These are phyloP conservation scores for Phialophora chinensis DNA, from an alignment of 2,329 filamentous ascomycete genomes.

Conservation along the genomic window DNA sequence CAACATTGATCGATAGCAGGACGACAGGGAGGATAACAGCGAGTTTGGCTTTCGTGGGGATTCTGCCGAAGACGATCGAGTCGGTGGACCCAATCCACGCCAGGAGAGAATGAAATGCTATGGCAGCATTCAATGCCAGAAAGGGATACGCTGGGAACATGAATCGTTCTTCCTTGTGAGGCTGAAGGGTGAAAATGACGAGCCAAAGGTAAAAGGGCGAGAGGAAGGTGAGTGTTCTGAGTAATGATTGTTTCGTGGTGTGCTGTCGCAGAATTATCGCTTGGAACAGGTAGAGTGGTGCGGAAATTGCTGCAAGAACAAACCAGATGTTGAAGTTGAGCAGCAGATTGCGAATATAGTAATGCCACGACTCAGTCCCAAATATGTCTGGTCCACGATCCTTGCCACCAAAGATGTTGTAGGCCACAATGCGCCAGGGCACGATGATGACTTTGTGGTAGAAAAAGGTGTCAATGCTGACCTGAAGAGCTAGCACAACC, in stretches of 20 bases:
- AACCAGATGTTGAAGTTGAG: slow-evolving; percentile 98
- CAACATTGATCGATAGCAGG: slow-evolving; percentile 69
- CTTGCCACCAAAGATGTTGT: slow-evolving; percentile 86
- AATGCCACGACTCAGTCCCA: slow-evolving; percentile 95
- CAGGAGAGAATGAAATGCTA: slow-evolving; percentile 81
- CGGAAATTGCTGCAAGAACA: slow-evolving; percentile 72
- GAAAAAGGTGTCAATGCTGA: slow-evolving; percentile 78
- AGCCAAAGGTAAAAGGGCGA: slow-evolving; percentile 95
- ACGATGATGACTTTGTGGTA: slow-evolving; percentile 80
- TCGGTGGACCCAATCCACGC: slow-evolving; percentile 74
- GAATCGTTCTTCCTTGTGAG: slow-evolving; percentile 97
- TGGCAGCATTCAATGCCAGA: slow-evolving; percentile 83
- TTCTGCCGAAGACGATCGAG: slow-evolving; percentile 71
- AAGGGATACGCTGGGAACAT: slow-evolving; percentile 98
- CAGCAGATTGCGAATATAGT: slow-evolving; percentile 87
- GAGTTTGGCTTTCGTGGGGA: slow-evolving; percentile 78
- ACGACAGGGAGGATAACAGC: slow-evolving; percentile 46
- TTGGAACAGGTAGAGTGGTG: slow-evolving; percentile 78
- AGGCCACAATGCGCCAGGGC: slow-evolving; percentile 90
- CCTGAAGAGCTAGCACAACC: slow-evolving; percentile 70
- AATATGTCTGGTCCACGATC: slow-evolving; percentile 87
- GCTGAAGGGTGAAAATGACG: slow-evolving; percentile 84
- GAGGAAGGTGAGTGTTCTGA: slow-evolving; percentile 79
- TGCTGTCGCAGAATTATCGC: slow-evolving; percentile 67
- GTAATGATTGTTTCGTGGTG: slow-evolving; percentile 67